These are phyloP conservation scores for Phytopythium sindhum DNA, from an alignment of 352 stramenopile species.

Conservation along the genomic window DNA sequence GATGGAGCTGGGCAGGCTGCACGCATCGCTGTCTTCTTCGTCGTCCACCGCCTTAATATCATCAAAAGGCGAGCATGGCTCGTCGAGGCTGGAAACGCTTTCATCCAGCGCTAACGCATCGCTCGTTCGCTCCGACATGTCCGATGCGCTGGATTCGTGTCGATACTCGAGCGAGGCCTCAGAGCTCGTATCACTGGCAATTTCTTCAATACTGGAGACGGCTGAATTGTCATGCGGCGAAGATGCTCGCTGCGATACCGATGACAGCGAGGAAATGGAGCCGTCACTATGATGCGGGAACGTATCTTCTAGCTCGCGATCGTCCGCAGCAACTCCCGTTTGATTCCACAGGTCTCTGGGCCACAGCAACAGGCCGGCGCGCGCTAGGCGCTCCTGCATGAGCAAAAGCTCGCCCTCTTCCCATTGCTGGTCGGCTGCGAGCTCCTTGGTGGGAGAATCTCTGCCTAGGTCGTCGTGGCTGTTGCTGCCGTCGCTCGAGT, in stretches of 20 bases:
- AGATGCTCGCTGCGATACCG: not conserved
- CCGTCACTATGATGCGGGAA: not conserved
- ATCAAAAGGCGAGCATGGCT: not conserved
- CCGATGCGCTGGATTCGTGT: not conserved
- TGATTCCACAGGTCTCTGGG: not conserved
- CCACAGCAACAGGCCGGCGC: not conserved
- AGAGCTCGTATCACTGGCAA: not conserved
- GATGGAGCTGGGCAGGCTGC: constrained; percentile 1
- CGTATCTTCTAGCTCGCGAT: not conserved
- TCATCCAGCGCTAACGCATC: not conserved
- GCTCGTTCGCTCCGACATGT: not conserved
- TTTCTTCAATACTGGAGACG: not conserved
- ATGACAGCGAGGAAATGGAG: constrained; percentile 1
- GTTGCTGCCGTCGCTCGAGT: not conserved
- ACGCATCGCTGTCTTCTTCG: not conserved
- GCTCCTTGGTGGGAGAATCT: too few species aligned
- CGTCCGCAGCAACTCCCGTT: not conserved
- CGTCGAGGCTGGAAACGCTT: not conserved
- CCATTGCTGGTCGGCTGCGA: not conserved
- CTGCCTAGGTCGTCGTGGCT: not conserved
- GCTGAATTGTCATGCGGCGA: not conserved
- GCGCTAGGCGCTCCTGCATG: constrained; percentile 3
- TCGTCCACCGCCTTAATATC: not conserved
- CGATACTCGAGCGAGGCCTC: not conserved
- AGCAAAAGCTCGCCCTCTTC: not conserved